Base-by-base conservation (phyloP, 805 yeast species). In the Komagataella pastoris region DNA sequence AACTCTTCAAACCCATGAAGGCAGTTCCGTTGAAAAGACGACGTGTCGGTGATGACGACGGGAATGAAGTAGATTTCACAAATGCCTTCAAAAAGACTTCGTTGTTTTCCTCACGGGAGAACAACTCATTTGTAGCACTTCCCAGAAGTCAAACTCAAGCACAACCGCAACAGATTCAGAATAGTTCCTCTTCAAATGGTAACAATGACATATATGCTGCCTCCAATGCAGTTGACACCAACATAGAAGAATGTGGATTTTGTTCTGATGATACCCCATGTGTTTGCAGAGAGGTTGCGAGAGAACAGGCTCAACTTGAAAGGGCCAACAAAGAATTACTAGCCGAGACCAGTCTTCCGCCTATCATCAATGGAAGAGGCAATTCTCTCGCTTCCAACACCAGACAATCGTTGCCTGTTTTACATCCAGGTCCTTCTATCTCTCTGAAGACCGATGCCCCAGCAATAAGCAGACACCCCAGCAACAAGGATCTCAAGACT, bases 191-290 rank as follows among this genome's bases (percentile, higher is more conserved):
- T 5, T 30, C 40, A 10, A 30, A 10, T 30, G 40, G 40, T 8
- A 30, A 44, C 36, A 54, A 53, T n/a, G 61, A 56, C 24, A 58
- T 56, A 49, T 52, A 58, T 10, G 54, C 53, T 7, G 56, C 55
- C 12, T 57, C 54, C 43, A 64, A 58, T 18, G 51, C 54, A 54
- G 78, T 74, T 49, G 66, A 66, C 44, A 75, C 78, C 1, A 76
- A 80, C 6, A 72, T 74, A 54, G 95, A 86, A 57, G 80, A 85
- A 53, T 91, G 98, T 66, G 98, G 98, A 0, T 90, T 91, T 65
- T 91, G 98, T 62, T 80, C 95, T 0, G 96, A 87, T 57, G 93
- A 82, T 57, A 82, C 95, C 0, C 90, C 96, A 2, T 91, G 98
- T 67, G 85, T 91, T 2, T 91, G 97, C 64, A 79, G 91, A 24